phyloP scores from a whole-genome alignment of 2,329 filamentous ascomycete genomes.

The Talaromyces piceae region DNA sequence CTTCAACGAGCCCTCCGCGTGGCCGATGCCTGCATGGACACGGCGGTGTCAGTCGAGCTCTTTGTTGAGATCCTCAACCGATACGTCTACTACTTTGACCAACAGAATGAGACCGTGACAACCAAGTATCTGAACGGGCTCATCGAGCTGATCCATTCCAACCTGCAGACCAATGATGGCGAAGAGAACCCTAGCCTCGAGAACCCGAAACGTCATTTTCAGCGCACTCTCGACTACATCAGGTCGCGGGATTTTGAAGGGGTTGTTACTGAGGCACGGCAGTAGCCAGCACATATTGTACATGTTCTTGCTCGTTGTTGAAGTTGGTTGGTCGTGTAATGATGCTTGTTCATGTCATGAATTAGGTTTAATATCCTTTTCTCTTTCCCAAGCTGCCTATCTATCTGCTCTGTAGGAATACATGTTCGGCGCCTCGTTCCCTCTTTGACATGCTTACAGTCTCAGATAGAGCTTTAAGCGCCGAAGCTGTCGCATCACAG shows the following conservation, averaged over 20 bases:
- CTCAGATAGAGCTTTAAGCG: too few species aligned
- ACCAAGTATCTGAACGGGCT: conserved; percentile 97
- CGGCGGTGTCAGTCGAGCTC: conserved; percentile 89
- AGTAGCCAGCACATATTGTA: conserved; percentile 16
- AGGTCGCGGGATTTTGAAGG: conserved; percentile 86
- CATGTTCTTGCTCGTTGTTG: not conserved
- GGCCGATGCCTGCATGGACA: conserved; percentile 98
- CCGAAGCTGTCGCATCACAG: too few species aligned
- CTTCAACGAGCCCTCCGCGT: conserved; percentile 91
- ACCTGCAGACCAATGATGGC: conserved; percentile 72
- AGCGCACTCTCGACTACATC: conserved; percentile 92
- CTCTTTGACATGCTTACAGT: too few species aligned
- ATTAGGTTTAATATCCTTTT: conserved; percentile 9
- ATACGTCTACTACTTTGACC: conserved; percentile 99
- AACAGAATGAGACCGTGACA: conserved; percentile 96
- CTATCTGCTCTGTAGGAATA: not conserved
- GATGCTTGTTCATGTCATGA: conserved; percentile 8
- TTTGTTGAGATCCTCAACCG: conserved; percentile 98
- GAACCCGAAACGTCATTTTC: conserved; percentile 85
- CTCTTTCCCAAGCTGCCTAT: not conserved
- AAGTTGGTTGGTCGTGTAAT: conserved; percentile 2
- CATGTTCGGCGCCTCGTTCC: too few species aligned
- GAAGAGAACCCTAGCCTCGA: conserved; percentile 65
- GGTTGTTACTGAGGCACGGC: conserved; percentile 62
- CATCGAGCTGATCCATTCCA: conserved; percentile 96